These are phyloP conservation scores for Tolypocladium amazonense DNA, from an alignment of 2,329 filamentous ascomycete species.

Conservation along the genomic window DNA sequence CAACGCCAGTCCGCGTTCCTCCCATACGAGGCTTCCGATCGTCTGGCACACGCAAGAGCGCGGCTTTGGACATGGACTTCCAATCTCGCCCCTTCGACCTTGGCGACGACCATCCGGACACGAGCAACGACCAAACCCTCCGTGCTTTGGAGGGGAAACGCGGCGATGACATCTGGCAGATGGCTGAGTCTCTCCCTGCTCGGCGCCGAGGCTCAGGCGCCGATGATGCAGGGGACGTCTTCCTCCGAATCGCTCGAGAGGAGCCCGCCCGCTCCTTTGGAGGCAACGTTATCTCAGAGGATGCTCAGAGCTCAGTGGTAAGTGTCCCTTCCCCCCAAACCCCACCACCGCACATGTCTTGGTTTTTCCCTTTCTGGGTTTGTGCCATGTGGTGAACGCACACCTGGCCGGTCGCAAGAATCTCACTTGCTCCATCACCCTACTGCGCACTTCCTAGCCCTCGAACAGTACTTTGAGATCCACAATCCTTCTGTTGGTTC, in stretches of 20 bases:
- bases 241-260: slow-evolving; percentile 47
- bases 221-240: slow-evolving; percentile 48
- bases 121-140: slow-evolving; percentile 37
- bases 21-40: slow-evolving; percentile 47
- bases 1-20: slow-evolving; percentile 31
- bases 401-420: background rate
- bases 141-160: slow-evolving; percentile 37
- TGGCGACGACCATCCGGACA: slow-evolving; percentile 30
- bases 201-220: slow-evolving; percentile 22
- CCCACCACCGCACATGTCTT: background rate
- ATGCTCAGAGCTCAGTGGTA: slow-evolving; percentile 32
- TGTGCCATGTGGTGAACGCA: background rate
- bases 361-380: background rate
- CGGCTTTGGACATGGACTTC: slow-evolving; percentile 41
- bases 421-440: background rate
- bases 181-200: slow-evolving; percentile 30
- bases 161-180: slow-evolving; percentile 17
- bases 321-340: slow-evolving; percentile 19
- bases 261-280: slow-evolving; percentile 29
- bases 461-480: background rate
- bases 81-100: slow-evolving; percentile 31
- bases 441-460: background rate
- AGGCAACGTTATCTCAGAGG: slow-evolving; percentile 22
- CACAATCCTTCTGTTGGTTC: background rate
- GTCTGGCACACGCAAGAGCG: slow-evolving; percentile 45